Evolutionary conservation across 179 eudicot species (phyloP).

Genomic region (Patellifolia procumbens): DNA sequence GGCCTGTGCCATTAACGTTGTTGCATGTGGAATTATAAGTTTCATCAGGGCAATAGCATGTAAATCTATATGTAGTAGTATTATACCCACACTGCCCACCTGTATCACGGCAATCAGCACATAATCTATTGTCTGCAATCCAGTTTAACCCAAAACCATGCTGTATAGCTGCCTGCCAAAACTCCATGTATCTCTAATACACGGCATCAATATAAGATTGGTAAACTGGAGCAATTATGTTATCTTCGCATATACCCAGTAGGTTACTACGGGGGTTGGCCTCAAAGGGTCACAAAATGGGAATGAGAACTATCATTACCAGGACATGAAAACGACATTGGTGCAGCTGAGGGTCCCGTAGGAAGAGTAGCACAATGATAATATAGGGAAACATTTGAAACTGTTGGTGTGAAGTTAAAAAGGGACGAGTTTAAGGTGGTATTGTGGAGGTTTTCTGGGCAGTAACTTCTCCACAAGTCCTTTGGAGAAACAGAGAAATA

Average conservation of each 20-base stretch:
- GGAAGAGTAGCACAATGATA: constrained; percentile 33
- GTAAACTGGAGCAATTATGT: constrained; percentile 5
- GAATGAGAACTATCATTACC: too few relatives aligned
- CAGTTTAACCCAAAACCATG: constrained; percentile 42
- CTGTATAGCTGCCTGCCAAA: constrained; percentile 13
- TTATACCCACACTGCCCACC: constrained; percentile 54
- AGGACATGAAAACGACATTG: neutral
- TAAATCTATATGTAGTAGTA: constrained; percentile 14
- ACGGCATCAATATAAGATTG: neutral
- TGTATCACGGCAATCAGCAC: constrained; percentile 35
- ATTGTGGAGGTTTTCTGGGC: constrained; percentile 24
- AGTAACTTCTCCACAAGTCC: constrained; percentile 28
- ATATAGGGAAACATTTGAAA: constrained; percentile 33
- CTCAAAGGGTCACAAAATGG: constrained; percentile 13
- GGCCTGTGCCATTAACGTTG: neutral
- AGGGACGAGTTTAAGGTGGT: constrained; percentile 30
- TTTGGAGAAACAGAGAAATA: constrained; percentile 32
- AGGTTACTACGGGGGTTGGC: neutral
- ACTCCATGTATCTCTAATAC: neutral
- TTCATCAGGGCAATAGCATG: constrained; percentile 37
- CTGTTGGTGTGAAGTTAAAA: constrained; percentile 25
- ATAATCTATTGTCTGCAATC: constrained; percentile 38
- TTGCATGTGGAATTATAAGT: neutral
- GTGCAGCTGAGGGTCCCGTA: neutral
- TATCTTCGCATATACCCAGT: constrained; percentile 6